A percentile compares a stretch with the other conserved stretches of the same genome.
Conservation (phyloP, 495 filamentous ascomycete species). For the Podospora bellae-mahoneyi region DNA sequence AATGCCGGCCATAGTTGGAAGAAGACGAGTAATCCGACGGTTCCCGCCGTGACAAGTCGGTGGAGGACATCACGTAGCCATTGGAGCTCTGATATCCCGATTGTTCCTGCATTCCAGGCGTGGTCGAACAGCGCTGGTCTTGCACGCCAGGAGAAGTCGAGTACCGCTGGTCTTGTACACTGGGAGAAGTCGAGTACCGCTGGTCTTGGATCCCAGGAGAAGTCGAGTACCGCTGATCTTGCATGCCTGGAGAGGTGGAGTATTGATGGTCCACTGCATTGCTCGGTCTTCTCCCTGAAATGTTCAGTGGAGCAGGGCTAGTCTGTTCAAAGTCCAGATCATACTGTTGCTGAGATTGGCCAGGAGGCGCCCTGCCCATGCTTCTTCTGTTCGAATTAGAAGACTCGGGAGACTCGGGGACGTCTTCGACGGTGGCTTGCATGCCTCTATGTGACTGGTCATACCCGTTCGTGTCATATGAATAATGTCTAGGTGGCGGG, state of each 20-base stretch:
- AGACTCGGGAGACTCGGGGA: conserved; percentile 50
- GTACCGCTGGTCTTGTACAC: conserved; percentile 3
- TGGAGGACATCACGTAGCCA: conserved; percentile 18
- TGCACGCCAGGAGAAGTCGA: not conserved
- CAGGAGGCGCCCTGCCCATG: conserved; percentile 32
- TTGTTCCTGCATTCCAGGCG: conserved; percentile 8
- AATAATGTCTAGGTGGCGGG: conserved; percentile 45
- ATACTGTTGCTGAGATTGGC: conserved; percentile 30
- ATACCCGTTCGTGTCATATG: conserved; percentile 44
- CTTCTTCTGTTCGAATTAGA: conserved; percentile 45
- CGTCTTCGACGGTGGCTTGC: conserved; percentile 69
- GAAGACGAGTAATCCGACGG: conserved; percentile 18
- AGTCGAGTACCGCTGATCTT: conserved; percentile 2
- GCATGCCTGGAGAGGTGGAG: conserved; percentile 6
- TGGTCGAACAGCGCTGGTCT: not conserved
- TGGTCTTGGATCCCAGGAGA: not conserved
- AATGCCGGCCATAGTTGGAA: conserved; percentile 25
- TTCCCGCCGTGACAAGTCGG: conserved; percentile 14
- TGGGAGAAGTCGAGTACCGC: conserved; percentile 2
- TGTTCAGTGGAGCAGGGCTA: conserved; percentile 49
- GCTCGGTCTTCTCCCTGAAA: conserved; percentile 31
- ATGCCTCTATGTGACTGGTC: conserved; percentile 49
- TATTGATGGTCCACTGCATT: conserved; percentile 18
- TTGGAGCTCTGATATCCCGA: conserved; percentile 18
- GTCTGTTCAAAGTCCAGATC: conserved; percentile 33